Conservation (phyloP, 345 rosid genomes). For the Nephelium lappaceum region DNA sequence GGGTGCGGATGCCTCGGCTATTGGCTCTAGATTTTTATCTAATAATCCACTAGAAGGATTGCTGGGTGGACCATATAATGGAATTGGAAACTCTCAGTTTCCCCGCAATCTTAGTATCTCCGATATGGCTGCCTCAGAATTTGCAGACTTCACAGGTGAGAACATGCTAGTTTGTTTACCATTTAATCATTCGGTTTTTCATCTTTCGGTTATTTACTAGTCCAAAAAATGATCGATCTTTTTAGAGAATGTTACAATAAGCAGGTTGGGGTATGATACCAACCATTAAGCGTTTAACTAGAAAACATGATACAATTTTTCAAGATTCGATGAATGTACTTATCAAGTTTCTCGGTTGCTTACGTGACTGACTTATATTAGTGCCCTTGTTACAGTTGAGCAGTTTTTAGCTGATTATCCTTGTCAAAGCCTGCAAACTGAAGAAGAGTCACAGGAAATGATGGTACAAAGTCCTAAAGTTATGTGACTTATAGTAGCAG, state of each 20-base stretch:
- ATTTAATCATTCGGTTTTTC: neutral
- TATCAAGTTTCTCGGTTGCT: neutral
- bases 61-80: slow-evolving; percentile 7
- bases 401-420: neutral
- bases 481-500: neutral
- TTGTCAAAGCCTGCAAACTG: neutral
- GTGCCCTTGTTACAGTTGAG: neutral
- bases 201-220: neutral
- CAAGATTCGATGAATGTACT: neutral
- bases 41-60: neutral
- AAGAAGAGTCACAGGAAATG: neutral
- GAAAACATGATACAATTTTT: no score
- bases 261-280: no score
- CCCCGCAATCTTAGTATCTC: slow-evolving; percentile 15
- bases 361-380: neutral
- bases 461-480: neutral
- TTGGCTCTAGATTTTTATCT: neutral
- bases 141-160: slow-evolving; percentile 19
- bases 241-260: neutral
- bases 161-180: neutral
- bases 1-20: neutral
- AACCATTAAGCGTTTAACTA: no score
- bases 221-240: neutral
- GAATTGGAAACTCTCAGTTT: slow-evolving; percentile 5
- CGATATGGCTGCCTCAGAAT: slow-evolving; percentile 7